These are phyloP conservation scores for Colletotrichum paranaense DNA, from an alignment of 2,329 filamentous ascomycete species.

Conservation along the genomic window DNA sequence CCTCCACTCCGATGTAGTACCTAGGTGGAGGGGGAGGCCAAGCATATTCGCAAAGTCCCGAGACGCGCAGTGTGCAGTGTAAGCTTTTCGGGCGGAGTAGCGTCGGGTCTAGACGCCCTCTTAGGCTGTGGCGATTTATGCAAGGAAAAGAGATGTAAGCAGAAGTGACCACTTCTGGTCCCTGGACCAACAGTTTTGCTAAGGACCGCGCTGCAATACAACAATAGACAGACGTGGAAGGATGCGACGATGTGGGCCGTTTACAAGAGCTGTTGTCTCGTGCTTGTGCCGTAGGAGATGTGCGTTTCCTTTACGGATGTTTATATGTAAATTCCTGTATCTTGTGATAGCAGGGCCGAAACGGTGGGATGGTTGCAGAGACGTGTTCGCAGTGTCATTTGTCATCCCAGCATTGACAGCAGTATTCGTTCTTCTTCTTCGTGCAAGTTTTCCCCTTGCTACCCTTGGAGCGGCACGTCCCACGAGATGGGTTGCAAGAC, in stretches of 20 bases:
- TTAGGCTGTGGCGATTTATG: conserved; percentile 26
- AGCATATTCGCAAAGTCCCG: background rate
- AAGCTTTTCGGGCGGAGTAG: conserved; percentile 32
- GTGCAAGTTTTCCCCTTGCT: background rate
- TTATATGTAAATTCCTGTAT: background rate
- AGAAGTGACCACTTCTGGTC: background rate
- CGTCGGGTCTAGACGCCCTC: conserved; percentile 17
- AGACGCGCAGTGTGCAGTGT: conserved; percentile 8
- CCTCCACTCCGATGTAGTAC: background rate
- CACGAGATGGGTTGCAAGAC: background rate
- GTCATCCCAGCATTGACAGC: conserved; percentile 19
- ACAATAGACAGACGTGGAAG: background rate
- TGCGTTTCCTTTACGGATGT: too few relatives aligned
- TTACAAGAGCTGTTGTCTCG: background rate
- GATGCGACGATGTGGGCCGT: background rate
- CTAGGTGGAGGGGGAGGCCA: background rate
- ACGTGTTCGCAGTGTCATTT: conserved; percentile 9
- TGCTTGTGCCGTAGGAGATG: background rate
- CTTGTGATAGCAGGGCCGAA: background rate
- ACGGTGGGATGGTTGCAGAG: background rate
- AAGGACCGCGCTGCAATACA: background rate
- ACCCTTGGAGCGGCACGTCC: conserved; percentile 11
- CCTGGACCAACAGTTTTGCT: background rate
- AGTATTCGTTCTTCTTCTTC: background rate
- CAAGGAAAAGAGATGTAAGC: conserved; percentile 17